Evolutionary conservation across 306 rosid genomes (phyloP).

Genomic region (Quercus gilva): DNA sequence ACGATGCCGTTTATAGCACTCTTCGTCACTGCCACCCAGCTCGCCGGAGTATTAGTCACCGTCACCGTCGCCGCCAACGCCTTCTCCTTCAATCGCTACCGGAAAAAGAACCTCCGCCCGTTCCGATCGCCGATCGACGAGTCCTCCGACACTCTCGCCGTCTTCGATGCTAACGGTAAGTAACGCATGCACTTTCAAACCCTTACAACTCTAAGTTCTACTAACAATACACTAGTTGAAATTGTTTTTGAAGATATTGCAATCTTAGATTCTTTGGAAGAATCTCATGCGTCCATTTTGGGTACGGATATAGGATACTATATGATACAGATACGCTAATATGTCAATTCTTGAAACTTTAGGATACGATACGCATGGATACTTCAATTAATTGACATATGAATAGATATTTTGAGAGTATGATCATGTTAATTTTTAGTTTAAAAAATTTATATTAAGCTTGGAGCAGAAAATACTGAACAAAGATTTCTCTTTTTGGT

Average conservation of each 20-base stretch:
- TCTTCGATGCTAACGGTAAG: slow-evolving; percentile 53
- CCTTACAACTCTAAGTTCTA: too few relatives aligned
- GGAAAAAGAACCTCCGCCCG: slow-evolving; percentile 59
- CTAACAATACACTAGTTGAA: neutral
- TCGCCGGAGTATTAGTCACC: slow-evolving; percentile 62
- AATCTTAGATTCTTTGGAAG: neutral
- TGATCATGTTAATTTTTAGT: too few relatives aligned
- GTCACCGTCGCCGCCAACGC: slow-evolving; percentile 77
- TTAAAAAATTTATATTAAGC: too few relatives aligned
- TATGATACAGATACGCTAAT: too few relatives aligned
- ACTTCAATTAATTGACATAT: too few relatives aligned
- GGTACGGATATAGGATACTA: too few relatives aligned
- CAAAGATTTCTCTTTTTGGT: too few relatives aligned
- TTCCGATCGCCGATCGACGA: slow-evolving; percentile 79
- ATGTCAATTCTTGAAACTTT: too few relatives aligned
- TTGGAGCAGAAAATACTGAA: too few relatives aligned
- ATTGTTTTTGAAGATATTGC: neutral
- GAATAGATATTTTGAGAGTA: too few relatives aligned
- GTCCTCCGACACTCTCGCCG: slow-evolving; percentile 64
- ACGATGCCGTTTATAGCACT: slow-evolving; percentile 55
- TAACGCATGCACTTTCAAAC: neutral
- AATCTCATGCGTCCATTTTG: neutral
- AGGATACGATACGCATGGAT: too few relatives aligned
- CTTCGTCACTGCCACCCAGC: slow-evolving; percentile 70
- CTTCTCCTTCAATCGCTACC: slow-evolving; percentile 58